These are phyloP conservation scores for Microsporum ferrugineum DNA, from an alignment of 2,329 filamentous ascomycete species.

Conservation along the genomic window DNA sequence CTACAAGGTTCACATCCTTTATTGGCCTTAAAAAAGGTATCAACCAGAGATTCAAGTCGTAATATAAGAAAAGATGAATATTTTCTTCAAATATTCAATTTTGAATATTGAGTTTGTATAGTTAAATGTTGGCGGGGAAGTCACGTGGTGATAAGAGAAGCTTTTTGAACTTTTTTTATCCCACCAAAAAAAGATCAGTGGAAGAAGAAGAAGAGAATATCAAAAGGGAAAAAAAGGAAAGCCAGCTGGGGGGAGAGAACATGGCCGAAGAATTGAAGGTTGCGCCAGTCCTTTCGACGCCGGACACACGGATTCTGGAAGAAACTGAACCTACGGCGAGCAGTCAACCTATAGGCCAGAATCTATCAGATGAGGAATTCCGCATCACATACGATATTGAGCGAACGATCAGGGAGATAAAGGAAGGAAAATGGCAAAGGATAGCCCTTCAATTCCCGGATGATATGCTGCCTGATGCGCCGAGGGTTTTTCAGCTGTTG, in stretches of 20 bases:
- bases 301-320: conserved; percentile 50
- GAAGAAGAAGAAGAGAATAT: not conserved
- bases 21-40: too few relatives aligned
- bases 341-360: not conserved
- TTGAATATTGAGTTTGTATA: too few relatives aligned
- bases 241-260: not conserved
- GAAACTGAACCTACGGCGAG: conserved; percentile 34
- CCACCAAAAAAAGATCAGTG: not conserved
- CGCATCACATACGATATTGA: conserved; percentile 70
- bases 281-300: conserved; percentile 52
- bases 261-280: conserved; percentile 24
- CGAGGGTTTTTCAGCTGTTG: conserved; percentile 61
- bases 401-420: conserved; percentile 65
- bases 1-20: too few relatives aligned
- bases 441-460: conserved; percentile 95
- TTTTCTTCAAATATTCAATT: too few relatives aligned
- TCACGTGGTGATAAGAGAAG: conserved; percentile 4
- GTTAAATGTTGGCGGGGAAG: not conserved
- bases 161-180: not conserved
- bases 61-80: too few relatives aligned
- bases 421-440: conserved; percentile 56
- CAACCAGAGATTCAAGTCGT: too few relatives aligned
- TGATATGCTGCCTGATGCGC: conserved; percentile 76
- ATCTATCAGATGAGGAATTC: conserved; percentile 57
- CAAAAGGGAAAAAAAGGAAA: not conserved